A percentile compares a stretch with the other conserved stretches of the same genome.
Evolutionary conservation across 73 alveolate genomes (phyloP).

Genomic region (Paramecium tetraurelia): DNA sequence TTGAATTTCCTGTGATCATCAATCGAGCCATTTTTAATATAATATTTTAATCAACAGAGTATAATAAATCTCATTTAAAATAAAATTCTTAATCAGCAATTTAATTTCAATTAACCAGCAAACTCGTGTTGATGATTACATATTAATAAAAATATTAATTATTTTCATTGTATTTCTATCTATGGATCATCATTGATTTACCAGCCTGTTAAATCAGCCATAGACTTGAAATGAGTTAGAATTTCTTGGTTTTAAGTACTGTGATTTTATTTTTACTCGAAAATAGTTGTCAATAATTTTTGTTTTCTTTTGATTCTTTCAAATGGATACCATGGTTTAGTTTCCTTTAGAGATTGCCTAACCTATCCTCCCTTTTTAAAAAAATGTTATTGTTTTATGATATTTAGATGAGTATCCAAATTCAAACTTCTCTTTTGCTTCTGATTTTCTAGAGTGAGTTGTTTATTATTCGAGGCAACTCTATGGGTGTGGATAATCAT

Average conservation of each 20-base stretch:
- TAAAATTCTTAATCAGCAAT: background rate
- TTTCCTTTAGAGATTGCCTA: background rate
- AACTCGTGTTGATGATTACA: background rate
- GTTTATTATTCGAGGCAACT: background rate
- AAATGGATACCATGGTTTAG: background rate
- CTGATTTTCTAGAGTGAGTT: background rate
- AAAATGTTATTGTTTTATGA: background rate
- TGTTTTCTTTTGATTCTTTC: background rate
- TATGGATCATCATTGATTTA: background rate
- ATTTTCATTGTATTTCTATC: background rate
- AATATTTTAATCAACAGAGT: background rate
- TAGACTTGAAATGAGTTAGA: background rate
- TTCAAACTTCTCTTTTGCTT: background rate
- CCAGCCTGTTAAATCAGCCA: background rate
- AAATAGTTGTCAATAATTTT: background rate
- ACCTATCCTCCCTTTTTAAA: background rate
- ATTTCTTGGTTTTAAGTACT: background rate
- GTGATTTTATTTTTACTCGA: background rate
- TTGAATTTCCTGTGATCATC: background rate
- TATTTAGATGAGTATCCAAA: background rate
- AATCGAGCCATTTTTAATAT: background rate
- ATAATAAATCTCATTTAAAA: background rate
- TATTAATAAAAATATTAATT: background rate
- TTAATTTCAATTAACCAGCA: background rate
- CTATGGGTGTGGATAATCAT: background rate